A percentile compares a stretch with the other conserved stretches of the same genome.
phyloP scores from a whole-genome alignment of 2,329 filamentous ascomycete genomes.

The Pseudogymnoascus sp. region DNA sequence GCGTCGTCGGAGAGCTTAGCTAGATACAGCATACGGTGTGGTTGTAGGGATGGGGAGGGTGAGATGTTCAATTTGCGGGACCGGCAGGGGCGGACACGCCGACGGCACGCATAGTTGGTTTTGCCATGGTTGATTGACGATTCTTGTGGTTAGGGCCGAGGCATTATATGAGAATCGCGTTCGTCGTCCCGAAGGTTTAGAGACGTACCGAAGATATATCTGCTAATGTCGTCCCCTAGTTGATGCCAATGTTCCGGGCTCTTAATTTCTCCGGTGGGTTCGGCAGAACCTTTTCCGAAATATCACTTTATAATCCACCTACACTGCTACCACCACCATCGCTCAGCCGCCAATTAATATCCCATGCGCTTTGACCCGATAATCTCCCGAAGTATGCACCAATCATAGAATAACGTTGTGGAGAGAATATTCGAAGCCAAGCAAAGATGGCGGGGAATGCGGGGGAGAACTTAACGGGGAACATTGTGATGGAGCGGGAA shows the following conservation, averaged over 20 bases:
- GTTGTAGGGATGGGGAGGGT: conserved; percentile 25
- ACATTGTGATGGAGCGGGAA: background rate
- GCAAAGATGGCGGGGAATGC: background rate
- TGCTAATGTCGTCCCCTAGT: background rate
- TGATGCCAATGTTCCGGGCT: background rate
- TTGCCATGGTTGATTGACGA: conserved; percentile 1
- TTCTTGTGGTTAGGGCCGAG: conserved; percentile 26
- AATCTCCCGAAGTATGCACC: background rate
- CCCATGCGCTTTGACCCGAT: background rate
- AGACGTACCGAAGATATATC: background rate
- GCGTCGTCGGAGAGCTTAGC: conserved; percentile 31
- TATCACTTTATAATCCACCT: background rate
- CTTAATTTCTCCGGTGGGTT: background rate
- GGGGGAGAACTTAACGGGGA: background rate
- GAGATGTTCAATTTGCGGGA: background rate
- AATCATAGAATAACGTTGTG: background rate
- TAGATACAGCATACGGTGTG: conserved; percentile 24
- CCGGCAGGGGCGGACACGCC: background rate
- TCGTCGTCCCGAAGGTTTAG: background rate
- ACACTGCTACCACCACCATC: background rate
- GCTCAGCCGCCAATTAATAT: background rate
- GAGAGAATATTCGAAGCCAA: background rate
- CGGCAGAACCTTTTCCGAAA: background rate
- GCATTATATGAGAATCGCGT: conserved; percentile 18
- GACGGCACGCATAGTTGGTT: background rate